These are phyloP conservation scores for Pseudogymnoascus sp. DNA, from an alignment of 2,329 filamentous ascomycete species.

Conservation along the genomic window DNA sequence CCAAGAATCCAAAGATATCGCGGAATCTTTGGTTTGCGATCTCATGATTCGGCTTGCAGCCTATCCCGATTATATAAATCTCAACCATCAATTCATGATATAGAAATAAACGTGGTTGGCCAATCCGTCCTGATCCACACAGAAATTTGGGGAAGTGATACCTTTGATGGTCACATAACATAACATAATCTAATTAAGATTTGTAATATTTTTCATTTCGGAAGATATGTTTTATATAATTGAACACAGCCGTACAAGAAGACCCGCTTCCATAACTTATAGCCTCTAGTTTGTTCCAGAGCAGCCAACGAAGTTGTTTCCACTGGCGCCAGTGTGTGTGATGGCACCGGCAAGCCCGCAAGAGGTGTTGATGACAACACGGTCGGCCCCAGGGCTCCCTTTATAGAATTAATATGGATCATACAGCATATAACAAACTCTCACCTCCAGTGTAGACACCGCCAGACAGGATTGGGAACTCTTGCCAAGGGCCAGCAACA, in stretches of 20 bases:
- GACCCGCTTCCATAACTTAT: neutral
- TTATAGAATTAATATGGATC: neutral
- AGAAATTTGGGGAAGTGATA: neutral
- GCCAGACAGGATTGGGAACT: constrained; percentile 49
- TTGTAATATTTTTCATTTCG: neutral
- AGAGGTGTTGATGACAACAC: constrained; percentile 51
- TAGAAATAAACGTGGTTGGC: neutral
- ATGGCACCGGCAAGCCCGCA: constrained; percentile 54
- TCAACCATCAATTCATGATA: neutral
- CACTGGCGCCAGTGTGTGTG: constrained; percentile 61
- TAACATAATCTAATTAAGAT: neutral
- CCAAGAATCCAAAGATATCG: neutral
- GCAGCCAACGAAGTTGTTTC: constrained; percentile 62
- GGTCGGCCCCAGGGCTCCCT: constrained; percentile 58
- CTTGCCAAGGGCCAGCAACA: constrained; percentile 49
- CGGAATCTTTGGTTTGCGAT: no score
- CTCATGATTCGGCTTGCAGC: neutral
- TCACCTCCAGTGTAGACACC: constrained; percentile 47
- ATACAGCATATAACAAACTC: constrained; percentile 18
- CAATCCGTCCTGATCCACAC: neutral
- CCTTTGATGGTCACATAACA: neutral
- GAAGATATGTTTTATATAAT: neutral
- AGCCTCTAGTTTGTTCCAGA: constrained; percentile 9
- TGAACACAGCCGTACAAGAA: neutral
- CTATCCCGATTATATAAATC: neutral